Percentiles rank a stretch among this genome's conserved stretches.
Conservation (phyloP, 169 alveolate species). For the Plasmodium sp. region DNA sequence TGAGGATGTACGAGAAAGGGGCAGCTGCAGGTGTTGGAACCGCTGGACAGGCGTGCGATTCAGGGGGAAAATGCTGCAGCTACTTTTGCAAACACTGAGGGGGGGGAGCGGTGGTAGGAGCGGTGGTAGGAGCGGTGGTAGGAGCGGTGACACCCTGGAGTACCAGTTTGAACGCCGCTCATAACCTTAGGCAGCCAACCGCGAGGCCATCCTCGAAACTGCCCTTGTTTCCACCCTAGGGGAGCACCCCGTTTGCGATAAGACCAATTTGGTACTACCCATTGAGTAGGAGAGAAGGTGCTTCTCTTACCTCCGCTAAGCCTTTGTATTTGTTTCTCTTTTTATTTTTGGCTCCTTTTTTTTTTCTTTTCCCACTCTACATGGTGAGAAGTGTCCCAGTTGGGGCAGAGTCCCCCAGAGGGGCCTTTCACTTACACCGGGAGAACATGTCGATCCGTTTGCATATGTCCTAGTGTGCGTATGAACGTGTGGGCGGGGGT, state of each 20-base stretch:
- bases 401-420: neutral
- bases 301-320: neutral
- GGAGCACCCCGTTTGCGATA: neutral
- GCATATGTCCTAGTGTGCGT: neutral
- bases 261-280: neutral
- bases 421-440: neutral
- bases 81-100: constrained; percentile 26
- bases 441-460: neutral
- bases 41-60: neutral
- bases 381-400: neutral
- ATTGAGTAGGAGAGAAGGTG: neutral
- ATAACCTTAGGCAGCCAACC: no score
- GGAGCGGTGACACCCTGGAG: neutral
- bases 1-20: neutral
- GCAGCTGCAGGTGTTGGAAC: no score
- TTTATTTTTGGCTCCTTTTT: neutral
- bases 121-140: neutral
- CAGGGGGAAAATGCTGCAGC: constrained; percentile 21
- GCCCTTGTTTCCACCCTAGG: neutral
- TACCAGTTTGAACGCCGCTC: neutral
- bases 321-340: neutral
- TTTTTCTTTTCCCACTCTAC: neutral
- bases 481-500: neutral
- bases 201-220: neutral
- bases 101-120: neutral